Conservation (phyloP, 1,284 basidiomycete genomes). For the Stygiomarasmius scandens region DNA sequence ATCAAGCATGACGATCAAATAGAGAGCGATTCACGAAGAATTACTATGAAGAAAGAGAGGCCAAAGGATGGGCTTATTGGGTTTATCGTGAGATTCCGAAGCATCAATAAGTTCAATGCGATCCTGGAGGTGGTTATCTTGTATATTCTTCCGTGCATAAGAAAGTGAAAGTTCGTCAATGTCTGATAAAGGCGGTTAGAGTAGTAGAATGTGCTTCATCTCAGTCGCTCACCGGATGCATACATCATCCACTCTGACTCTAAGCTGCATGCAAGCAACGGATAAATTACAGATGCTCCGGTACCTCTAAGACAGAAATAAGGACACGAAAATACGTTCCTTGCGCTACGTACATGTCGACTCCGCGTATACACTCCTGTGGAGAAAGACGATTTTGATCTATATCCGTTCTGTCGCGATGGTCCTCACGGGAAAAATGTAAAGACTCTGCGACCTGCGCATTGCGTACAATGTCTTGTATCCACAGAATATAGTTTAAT, state of each 20-base stretch:
- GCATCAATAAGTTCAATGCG: constrained; percentile 58
- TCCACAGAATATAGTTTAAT: constrained; percentile 48
- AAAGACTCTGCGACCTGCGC: constrained; percentile 4
- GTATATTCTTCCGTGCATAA: constrained; percentile 59
- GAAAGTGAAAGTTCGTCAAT: constrained; percentile 63
- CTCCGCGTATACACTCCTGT: constrained; percentile 32
- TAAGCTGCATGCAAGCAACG: constrained; percentile 70
- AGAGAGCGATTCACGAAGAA: neutral
- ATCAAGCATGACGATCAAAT: neutral
- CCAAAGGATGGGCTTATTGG: constrained; percentile 18
- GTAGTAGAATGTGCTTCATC: too few species aligned
- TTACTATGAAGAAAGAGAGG: neutral
- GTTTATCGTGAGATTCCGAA: constrained; percentile 46
- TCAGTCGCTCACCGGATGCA: constrained; percentile 64
- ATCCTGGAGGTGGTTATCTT: constrained; percentile 51
- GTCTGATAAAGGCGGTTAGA: constrained; percentile 45
- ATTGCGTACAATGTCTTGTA: constrained; percentile 62
- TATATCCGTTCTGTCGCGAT: neutral
- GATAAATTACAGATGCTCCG: constrained; percentile 89
- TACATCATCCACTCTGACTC: constrained; percentile 60
- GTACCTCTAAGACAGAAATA: constrained; percentile 72
- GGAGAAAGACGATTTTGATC: too few species aligned
- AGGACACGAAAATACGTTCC: neutral
- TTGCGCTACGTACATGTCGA: constrained; percentile 55
- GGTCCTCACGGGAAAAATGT: too few species aligned